Evolutionary conservation across 2,329 filamentous ascomycete genomes (phyloP), one percentile per base, ranked within the genome.

Genomic region (Macrophomina phaseolina): DNA sequence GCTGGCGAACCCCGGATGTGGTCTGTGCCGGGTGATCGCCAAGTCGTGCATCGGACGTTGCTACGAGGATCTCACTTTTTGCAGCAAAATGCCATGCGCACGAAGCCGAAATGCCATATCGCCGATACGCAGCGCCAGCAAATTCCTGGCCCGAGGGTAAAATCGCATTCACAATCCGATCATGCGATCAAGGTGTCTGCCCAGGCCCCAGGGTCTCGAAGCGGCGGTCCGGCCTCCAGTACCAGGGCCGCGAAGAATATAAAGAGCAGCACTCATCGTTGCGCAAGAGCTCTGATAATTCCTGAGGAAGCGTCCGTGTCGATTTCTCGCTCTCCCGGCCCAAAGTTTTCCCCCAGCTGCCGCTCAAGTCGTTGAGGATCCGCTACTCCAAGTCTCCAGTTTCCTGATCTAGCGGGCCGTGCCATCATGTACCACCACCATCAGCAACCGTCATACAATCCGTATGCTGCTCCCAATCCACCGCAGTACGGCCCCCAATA

Each of bases 61-160:
- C 38, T 67, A 48, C 58, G 58, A 64, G 58, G 60, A 64, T 63
- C 65, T 67, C 58, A 64, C 11, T 67, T 67, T 67, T 58, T n/a
- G 30, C 28, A 32, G 23, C 49, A 63, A 49, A 67, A 64, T 53
- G 38, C 56, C 58, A 64, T 63, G 36, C 23, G 36, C 58, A 42
- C 34, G 46, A 67, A 30, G 46, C 51, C 58, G 36, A 53, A 56
- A 64, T 64, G 51, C 48, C 56, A 56, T 49, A 64, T 63, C 65
- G 65, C 23, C 60, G 58, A 67, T 63, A 38, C 45, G 42, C 45
- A 38, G 58, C 58, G 45, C 49, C 58, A 49, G 58, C 42, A 14
- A 18, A 51, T 49, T 49, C 23, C 45, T 62, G 46, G 58, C 58
- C 42, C 34, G 58, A 38, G 58, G 58, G 58, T 32, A 62, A 3